Conservation (phyloP, 2,329 filamentous ascomycete genomes). For the Botryotinia calthae region DNA sequence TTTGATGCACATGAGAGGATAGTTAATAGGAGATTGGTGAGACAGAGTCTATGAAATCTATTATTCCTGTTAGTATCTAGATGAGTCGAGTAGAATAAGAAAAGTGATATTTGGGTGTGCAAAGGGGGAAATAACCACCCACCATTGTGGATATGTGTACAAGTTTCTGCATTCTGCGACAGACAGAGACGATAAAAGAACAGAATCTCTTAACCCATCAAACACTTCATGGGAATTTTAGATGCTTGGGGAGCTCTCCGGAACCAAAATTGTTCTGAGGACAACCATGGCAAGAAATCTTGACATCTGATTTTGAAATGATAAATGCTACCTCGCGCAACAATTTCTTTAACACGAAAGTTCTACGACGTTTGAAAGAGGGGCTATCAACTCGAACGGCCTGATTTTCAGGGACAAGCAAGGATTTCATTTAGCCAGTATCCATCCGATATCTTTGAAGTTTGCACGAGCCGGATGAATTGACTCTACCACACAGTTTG, state of each 20-base stretch:
- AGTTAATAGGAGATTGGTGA: neutral
- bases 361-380: neutral
- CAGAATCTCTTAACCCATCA: neutral
- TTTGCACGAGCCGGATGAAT: conserved; percentile 7
- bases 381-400: neutral
- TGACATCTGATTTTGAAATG: neutral
- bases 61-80: neutral
- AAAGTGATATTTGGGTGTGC: neutral
- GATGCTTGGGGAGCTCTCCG: neutral
- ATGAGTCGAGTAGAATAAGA: neutral
- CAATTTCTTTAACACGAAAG: neutral
- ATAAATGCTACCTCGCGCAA: neutral
- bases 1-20: neutral
- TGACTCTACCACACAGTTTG: neutral
- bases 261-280: neutral
- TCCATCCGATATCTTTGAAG: conserved; percentile 3
- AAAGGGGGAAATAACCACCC: neutral
- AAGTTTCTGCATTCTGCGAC: too few relatives aligned
- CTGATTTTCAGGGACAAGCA: conserved; percentile 12
- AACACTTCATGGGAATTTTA: neutral
- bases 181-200: neutral
- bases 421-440: conserved; percentile 9
- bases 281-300: neutral
- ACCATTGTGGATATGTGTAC: too few relatives aligned
- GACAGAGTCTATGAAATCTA: neutral